Evolutionary conservation across 2,329 filamentous ascomycete species (phyloP).

Genomic region (Sporothrix curviconia): DNA sequence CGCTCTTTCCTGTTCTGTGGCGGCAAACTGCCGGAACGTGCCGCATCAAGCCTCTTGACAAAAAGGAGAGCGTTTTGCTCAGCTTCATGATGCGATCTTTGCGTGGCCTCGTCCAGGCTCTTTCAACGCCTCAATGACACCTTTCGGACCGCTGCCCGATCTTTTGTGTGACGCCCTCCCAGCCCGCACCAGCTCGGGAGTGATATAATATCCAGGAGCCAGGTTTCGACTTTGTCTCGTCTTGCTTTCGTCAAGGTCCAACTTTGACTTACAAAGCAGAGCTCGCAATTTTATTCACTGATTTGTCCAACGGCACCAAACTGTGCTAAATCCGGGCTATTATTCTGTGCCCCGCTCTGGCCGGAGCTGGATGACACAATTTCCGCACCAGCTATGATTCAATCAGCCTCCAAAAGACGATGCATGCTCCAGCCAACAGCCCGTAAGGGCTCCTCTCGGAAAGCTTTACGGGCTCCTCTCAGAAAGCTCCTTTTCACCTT

Average conservation of each 20-base stretch:
- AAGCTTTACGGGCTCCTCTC: neutral
- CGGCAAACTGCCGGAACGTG: neutral
- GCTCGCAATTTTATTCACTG: neutral
- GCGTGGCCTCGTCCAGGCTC: neutral
- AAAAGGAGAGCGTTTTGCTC: neutral
- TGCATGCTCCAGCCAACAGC: neutral
- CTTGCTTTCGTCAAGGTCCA: neutral
- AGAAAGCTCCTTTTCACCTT: neutral
- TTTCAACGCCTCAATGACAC: neutral
- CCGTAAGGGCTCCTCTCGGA: too few relatives aligned
- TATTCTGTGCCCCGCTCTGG: too few relatives aligned
- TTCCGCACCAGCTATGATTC: neutral
- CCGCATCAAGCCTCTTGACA: neutral
- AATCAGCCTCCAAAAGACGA: slow-evolving; percentile 1
- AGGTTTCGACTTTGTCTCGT: too few relatives aligned
- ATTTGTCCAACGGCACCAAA: neutral
- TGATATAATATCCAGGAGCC: too few relatives aligned
- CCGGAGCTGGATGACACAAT: too few relatives aligned
- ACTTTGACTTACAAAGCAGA: neutral
- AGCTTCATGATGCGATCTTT: neutral
- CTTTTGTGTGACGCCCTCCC: too few relatives aligned
- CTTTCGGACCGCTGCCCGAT: neutral
- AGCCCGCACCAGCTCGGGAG: neutral
- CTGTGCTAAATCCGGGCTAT: too few relatives aligned
- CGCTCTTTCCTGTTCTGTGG: neutral